Conservation (phyloP, 345 rosid species). For the Brassica napus region DNA sequence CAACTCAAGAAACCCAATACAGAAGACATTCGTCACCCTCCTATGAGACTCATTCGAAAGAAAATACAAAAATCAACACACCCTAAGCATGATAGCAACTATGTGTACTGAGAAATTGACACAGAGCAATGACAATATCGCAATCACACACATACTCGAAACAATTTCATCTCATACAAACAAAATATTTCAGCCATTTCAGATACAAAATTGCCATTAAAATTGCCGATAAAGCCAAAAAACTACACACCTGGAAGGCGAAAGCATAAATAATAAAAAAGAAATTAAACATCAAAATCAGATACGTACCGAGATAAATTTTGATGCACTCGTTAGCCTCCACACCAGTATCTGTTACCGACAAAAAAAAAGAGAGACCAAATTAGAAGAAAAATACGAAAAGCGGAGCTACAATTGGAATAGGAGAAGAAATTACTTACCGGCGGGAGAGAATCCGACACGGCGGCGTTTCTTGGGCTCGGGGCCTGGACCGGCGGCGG, state of each 20-base stretch:
- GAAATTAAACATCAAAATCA: not conserved
- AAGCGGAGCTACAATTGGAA: conserved; percentile 16
- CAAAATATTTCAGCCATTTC: not conserved
- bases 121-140: not conserved
- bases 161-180: not conserved
- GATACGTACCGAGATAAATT: conserved; percentile 64
- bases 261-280: not conserved
- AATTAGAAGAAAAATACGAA: not conserved
- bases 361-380: not conserved
- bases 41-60: not conserved
- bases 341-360: conserved; percentile 69
- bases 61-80: not conserved
- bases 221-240: not conserved
- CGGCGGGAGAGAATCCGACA: conserved; percentile 64
- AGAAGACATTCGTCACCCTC: not conserved
- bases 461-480: conserved; percentile 88
- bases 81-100: not conserved
- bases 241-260: not conserved
- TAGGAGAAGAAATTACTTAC: conserved; percentile 42
- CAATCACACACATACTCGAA: not conserved
- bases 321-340: conserved; percentile 82
- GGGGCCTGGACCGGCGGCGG: conserved; percentile 44
- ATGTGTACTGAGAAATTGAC: not conserved
- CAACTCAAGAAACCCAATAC: not conserved
- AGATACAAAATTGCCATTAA: conserved; percentile 3